Evolutionary conservation across 129 eudicot genomes (phyloP), one percentile per base, ranked within the genome.

Genomic region (Flaveria linearis): DNA sequence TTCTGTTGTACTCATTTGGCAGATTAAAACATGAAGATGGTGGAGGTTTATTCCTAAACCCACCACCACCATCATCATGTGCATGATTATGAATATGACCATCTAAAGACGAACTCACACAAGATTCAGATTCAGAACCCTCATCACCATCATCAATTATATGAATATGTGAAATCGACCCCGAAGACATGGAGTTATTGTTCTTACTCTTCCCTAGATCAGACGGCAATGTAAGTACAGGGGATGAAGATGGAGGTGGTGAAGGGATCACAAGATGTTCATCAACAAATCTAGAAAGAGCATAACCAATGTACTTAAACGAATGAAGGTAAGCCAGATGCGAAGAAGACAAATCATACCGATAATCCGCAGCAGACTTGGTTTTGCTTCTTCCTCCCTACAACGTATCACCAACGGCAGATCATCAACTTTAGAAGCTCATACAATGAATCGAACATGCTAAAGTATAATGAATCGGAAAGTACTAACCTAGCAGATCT

Each of bases 311-410:
- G 18, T 89, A 89, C 65, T 82, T 84, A 33, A 94, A 84, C 7
- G 91, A 86, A 47, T 72, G 81, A 61, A 94, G 87, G 79, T 94
- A 94, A 42, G 93, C 84, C 6, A 94, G 70, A 78, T 94, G 99
- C 0, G 99, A 90, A 46, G 94, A 81, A 42, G 99, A 87, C 60
- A 94, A 76, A 52, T 91, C 87, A 62, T 84, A 94, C 51, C 97
- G 88, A 73, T 91, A 88, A 62, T 94, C 87, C 8, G 85, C 93
- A 45, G 99, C 99, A 4, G 96, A 88, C 65, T 79, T 88, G 2
- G 91, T 20, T 70, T 49, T 89, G 64, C 17, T 81, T 84, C 78
- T 86, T 85, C 58, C 99, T 80, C 92, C 16, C 87, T 87, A 72
- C 97, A 94, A 25, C 90, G 88, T 4, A 83, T 81, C 81, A 94